Conservation (phyloP, 148 eudicot species). For the Agrostemma githago region DNA sequence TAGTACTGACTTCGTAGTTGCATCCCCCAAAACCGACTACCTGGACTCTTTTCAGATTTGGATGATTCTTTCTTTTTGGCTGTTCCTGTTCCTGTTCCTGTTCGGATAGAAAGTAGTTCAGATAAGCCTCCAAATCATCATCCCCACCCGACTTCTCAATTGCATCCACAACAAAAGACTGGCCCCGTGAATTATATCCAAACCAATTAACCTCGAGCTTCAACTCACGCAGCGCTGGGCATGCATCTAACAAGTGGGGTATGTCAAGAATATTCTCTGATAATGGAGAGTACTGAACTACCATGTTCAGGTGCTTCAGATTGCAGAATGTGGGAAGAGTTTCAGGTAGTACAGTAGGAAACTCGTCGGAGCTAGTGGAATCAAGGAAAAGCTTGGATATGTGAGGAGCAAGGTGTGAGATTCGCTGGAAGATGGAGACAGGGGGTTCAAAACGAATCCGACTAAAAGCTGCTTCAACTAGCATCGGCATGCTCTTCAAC, state of each 20-base stretch:
- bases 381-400: slow-evolving; percentile 6
- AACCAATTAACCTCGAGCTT: slow-evolving; percentile 14
- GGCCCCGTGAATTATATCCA: not conserved
- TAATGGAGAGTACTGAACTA: not conserved
- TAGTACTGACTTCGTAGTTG: not conserved
- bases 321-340: not conserved
- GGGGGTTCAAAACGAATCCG: not conserved
- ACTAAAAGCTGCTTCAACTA: slow-evolving; percentile 2
- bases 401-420: not conserved
- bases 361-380: not conserved
- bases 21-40: not conserved
- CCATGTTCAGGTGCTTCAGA: slow-evolving; percentile 15
- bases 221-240: slow-evolving; percentile 12
- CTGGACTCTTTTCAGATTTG: not conserved
- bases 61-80: not conserved
- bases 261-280: not conserved
- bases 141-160: not conserved
- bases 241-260: slow-evolving; percentile 3
- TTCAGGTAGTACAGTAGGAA: not conserved
- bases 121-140: no score
- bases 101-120: not conserved
- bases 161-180: not conserved
- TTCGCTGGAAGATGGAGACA: slow-evolving; percentile 1
- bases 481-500: slow-evolving; percentile 3
- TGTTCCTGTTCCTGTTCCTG: not conserved